Percentiles rank a stretch among this genome's conserved stretches.
Conservation (phyloP, 352 stramenopile genomes). For the Thraustochytrium sp. region DNA sequence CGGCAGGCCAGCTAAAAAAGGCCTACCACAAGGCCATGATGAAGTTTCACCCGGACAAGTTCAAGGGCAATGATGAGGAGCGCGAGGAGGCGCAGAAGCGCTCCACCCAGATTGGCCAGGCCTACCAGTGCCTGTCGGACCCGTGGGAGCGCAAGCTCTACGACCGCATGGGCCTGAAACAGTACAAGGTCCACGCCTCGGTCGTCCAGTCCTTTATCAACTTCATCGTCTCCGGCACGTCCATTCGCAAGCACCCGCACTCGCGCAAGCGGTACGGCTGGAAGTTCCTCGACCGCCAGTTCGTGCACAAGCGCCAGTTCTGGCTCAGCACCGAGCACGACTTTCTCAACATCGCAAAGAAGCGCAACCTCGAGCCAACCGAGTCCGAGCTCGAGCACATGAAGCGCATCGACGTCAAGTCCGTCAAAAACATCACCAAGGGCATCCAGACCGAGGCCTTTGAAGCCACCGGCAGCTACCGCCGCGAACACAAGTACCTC, state of each 20-base stretch:
- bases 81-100: conserved; percentile 36
- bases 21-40: conserved; percentile 50
- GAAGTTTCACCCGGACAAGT: conserved; percentile 51
- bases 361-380: conserved; percentile 37
- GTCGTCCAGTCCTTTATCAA: conserved; percentile 40
- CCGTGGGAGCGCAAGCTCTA: conserved; percentile 51
- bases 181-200: conserved; percentile 34
- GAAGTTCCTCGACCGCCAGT: conserved; percentile 40
- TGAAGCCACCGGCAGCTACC: neutral
- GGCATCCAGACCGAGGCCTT: conserved; percentile 32
- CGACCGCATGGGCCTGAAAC: conserved; percentile 44
- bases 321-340: conserved; percentile 32
- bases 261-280: conserved; percentile 14
- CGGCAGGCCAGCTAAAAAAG: conserved; percentile 47
- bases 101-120: conserved; percentile 43
- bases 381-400: conserved; percentile 34
- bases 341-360: conserved; percentile 19
- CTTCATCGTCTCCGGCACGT: neutral
- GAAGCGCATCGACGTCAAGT: conserved; percentile 1
- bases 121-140: conserved; percentile 50
- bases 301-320: neutral
- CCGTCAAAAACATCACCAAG: conserved; percentile 28
- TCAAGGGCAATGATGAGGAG: conserved; percentile 42
- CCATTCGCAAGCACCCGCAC: conserved; percentile 6
- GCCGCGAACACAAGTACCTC: conserved; percentile 25